Percentiles rank a stretch among this genome's conserved stretches.
phyloP scores from a whole-genome alignment of 2,329 filamentous ascomycete genomes.

The Keithomyces neogunnii region DNA sequence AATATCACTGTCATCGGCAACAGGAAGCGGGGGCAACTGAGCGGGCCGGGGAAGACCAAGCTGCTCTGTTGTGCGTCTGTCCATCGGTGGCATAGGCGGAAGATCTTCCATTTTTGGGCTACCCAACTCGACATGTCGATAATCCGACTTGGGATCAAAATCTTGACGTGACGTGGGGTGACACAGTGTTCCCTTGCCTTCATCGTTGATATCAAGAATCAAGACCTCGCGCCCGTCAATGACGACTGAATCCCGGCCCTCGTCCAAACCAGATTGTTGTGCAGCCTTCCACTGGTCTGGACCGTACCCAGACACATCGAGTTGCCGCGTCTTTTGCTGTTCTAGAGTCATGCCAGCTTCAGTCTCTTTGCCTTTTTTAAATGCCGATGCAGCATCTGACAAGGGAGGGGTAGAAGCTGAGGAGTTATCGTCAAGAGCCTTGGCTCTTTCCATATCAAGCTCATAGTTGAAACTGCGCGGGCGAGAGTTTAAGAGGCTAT shows the following conservation, averaged over 20 bases:
- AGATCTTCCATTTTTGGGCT: slow-evolving; percentile 37
- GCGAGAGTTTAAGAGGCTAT: slow-evolving; percentile 11
- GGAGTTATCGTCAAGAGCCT: slow-evolving; percentile 30
- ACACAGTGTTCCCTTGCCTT: slow-evolving; percentile 53
- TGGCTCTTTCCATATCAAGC: slow-evolving; percentile 33
- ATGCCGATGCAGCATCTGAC: background rate
- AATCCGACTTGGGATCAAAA: slow-evolving; percentile 17
- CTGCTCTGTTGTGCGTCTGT: slow-evolving; percentile 55
- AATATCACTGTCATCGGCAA: slow-evolving; percentile 72
- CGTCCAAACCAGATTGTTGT: slow-evolving; percentile 49
- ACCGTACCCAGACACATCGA: slow-evolving; percentile 73
- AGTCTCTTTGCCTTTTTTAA: slow-evolving; percentile 2
- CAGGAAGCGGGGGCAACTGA: slow-evolving; percentile 62
- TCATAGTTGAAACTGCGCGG: slow-evolving; percentile 66
- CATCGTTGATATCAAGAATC: slow-evolving; percentile 51
- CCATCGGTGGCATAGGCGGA: slow-evolving; percentile 48
- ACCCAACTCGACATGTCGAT: slow-evolving; percentile 22
- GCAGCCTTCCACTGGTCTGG: slow-evolving; percentile 65
- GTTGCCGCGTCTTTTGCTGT: slow-evolving; percentile 50
- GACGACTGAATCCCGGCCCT: slow-evolving; percentile 63
- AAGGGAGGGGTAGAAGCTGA: slow-evolving; percentile 4
- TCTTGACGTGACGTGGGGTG: slow-evolving; percentile 25
- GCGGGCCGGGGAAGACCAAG: slow-evolving; percentile 60
- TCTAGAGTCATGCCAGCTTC: slow-evolving; percentile 1
- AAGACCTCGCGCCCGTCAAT: slow-evolving; percentile 65